Conservation (phyloP, 2,329 filamentous ascomycete species). For the Tolypocladium inflatum region DNA sequence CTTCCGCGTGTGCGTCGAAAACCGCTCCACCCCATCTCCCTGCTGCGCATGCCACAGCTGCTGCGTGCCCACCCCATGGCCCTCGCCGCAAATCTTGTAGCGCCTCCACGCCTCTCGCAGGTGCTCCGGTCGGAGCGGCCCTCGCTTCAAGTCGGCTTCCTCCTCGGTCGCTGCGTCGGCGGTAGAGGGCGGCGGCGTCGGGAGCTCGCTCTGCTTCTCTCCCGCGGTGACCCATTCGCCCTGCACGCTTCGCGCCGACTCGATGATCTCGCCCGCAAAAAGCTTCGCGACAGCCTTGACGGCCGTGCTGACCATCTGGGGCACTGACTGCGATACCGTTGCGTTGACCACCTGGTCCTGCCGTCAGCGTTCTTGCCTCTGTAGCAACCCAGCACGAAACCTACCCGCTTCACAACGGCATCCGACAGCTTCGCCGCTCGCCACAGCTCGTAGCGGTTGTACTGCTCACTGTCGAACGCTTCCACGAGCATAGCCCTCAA, state of each 20-base stretch:
- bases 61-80: constrained; percentile 51
- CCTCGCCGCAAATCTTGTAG: constrained; percentile 54
- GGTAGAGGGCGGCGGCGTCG: constrained; percentile 29
- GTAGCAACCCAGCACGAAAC: constrained; percentile 11
- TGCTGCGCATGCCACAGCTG: constrained; percentile 53
- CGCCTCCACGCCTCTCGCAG: constrained; percentile 62
- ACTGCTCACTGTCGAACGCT: constrained; percentile 56
- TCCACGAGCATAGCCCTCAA: constrained; percentile 52
- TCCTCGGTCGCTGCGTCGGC: constrained; percentile 21
- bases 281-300: constrained; percentile 69
- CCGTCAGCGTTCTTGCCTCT: neutral
- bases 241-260: constrained; percentile 60
- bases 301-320: constrained; percentile 62
- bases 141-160: constrained; percentile 27
- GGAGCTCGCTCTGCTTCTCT: constrained; percentile 47
- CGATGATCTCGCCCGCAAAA: constrained; percentile 68
- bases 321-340: constrained; percentile 70
- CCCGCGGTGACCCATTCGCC: constrained; percentile 57
- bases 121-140: constrained; percentile 64
- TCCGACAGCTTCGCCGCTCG: constrained; percentile 59
- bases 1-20: constrained; percentile 41
- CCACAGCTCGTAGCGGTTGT: constrained; percentile 62
- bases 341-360: constrained; percentile 59
- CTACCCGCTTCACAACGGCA: constrained; percentile 57
- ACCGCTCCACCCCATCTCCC: constrained; percentile 49